A percentile compares a stretch with the other conserved stretches of the same genome.
Evolutionary conservation across 2,329 filamentous ascomycete species (phyloP).

Genomic region (Tolypocladium capitatum): DNA sequence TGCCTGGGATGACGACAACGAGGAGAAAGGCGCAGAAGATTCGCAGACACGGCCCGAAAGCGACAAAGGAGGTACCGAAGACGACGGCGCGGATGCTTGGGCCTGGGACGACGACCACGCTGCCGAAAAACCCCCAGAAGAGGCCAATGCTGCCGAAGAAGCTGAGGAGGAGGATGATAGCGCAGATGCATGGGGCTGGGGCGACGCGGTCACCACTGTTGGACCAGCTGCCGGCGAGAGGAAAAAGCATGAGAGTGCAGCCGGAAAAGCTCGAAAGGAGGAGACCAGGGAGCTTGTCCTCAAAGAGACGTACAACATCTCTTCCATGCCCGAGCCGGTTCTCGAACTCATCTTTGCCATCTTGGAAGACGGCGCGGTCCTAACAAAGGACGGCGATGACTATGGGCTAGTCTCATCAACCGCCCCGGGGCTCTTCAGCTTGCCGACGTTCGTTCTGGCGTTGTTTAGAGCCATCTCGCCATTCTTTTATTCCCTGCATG

Average conservation of each 20-base stretch:
- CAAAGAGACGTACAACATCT: constrained; percentile 77
- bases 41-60: constrained; percentile 6
- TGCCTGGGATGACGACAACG: constrained; percentile 63
- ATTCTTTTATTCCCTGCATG: constrained; percentile 53
- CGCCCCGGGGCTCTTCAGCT: constrained; percentile 53
- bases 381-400: constrained; percentile 40
- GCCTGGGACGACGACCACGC: constrained; percentile 61
- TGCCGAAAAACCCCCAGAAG: constrained; percentile 10
- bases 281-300: constrained; percentile 56
- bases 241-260: constrained; percentile 5
- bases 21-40: constrained; percentile 18
- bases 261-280: constrained; percentile 12
- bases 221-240: constrained; percentile 9
- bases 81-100: constrained; percentile 56
- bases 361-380: constrained; percentile 44
- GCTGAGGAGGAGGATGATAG: constrained; percentile 31
- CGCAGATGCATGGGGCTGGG: constrained; percentile 74
- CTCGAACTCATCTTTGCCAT: constrained; percentile 50
- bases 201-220: constrained; percentile 43
- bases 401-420: constrained; percentile 51
- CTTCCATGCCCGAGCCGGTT: constrained; percentile 71
- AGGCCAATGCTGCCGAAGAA: constrained; percentile 7
- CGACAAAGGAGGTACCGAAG: constrained; percentile 12
- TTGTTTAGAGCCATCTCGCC: constrained; percentile 68
- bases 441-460: constrained; percentile 62